Conservation (phyloP, 495 filamentous ascomycete genomes). For the Darksidea phi region DNA sequence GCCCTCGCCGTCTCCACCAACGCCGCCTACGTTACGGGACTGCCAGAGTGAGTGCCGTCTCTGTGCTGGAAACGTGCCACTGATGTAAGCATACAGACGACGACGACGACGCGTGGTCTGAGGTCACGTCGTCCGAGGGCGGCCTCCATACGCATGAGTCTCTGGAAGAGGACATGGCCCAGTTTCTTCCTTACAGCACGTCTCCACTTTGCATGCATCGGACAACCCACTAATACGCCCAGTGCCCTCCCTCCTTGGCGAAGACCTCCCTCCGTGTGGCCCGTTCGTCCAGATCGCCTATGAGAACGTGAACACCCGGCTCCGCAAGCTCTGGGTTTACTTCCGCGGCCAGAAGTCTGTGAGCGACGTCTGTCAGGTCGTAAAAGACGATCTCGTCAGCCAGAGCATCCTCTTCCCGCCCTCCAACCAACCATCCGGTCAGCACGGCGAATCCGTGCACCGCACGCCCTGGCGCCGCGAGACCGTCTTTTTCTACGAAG, state of each 20-base stretch:
- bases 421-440: background rate
- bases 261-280: conserved; percentile 22
- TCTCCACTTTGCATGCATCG: background rate
- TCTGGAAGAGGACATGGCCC: conserved; percentile 4
- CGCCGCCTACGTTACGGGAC: too few relatives aligned
- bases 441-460: background rate
- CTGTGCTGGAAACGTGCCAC: too few relatives aligned
- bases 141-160: background rate
- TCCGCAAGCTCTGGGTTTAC: conserved; percentile 24
- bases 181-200: conserved; percentile 19
- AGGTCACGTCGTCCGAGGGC: conserved; percentile 2
- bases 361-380: conserved; percentile 9
- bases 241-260: conserved; percentile 31
- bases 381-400: conserved; percentile 8
- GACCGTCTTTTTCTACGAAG: conserved; percentile 24
- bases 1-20: too few relatives aligned
- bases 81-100: background rate
- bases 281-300: conserved; percentile 27
- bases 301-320: conserved; percentile 17
- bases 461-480: conserved; percentile 29
- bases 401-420: conserved; percentile 7
- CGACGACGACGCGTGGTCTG: conserved; percentile 1
- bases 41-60: too few relatives aligned
- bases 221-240: background rate
- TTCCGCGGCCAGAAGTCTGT: background rate